Conservation (phyloP, 805 yeast genomes). For the Brettanomyces naardenensis region DNA sequence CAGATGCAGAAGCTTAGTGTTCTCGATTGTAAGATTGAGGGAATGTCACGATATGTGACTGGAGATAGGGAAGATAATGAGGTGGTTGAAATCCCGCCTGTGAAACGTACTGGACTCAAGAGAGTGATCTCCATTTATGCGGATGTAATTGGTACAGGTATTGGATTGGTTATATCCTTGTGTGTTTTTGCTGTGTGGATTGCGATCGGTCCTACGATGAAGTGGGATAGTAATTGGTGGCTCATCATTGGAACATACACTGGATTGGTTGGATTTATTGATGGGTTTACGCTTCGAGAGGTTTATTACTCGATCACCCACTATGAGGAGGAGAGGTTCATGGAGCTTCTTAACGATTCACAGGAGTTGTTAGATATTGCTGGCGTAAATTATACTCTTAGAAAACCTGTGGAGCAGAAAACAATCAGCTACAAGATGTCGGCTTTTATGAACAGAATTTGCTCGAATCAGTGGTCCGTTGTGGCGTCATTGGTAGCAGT, state of each 20-base stretch:
- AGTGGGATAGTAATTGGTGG: slow-evolving; percentile 36
- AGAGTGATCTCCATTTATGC: slow-evolving; percentile 26
- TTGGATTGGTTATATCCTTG: slow-evolving; percentile 29
- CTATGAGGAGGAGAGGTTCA: slow-evolving; percentile 18
- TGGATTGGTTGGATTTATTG: slow-evolving; percentile 35
- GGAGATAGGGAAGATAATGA: slow-evolving; percentile 21
- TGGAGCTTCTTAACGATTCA: slow-evolving; percentile 25
- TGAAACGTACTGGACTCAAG: slow-evolving; percentile 9
- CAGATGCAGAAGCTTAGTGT: slow-evolving; percentile 13
- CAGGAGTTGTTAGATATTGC: slow-evolving; percentile 20
- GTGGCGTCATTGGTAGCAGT: slow-evolving; percentile 20
- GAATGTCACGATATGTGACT: slow-evolving; percentile 12
- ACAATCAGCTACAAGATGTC: slow-evolving; percentile 10
- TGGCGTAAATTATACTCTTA: slow-evolving; percentile 15
- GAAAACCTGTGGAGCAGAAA: slow-evolving; percentile 4
- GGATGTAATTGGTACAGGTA: slow-evolving; percentile 34
- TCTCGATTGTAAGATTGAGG: slow-evolving; percentile 26
- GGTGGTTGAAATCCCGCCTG: slow-evolving; percentile 21
- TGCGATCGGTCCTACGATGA: slow-evolving; percentile 28
- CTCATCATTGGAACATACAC: slow-evolving; percentile 39
- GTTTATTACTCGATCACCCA: slow-evolving; percentile 25
- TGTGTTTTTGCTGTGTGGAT: slow-evolving; percentile 32
- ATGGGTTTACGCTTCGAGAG: slow-evolving; percentile 34
- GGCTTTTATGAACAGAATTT: slow-evolving; percentile 19
- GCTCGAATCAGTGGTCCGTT: slow-evolving; percentile 29